These are phyloP conservation scores for Sphagnum contortum DNA, from an alignment of 225 moss, liverwort and hornwort genomes.

Conservation along the genomic window DNA sequence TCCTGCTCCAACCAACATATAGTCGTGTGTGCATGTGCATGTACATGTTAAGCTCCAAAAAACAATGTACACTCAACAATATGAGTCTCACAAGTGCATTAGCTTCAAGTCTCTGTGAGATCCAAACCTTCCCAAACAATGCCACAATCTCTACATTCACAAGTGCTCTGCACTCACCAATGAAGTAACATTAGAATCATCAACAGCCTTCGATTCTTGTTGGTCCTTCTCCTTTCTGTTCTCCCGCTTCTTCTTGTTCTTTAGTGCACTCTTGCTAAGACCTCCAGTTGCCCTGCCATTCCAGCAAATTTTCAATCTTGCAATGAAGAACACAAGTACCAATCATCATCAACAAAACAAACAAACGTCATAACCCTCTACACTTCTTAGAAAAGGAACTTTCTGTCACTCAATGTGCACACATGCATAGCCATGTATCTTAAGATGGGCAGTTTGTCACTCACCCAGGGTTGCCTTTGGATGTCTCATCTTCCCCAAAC, in stretches of 20 bases:
- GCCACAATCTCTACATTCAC: too few species aligned
- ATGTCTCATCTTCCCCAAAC: conserved; percentile 64
- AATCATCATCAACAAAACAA: too few species aligned
- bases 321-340: neutral
- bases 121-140: too few species aligned
- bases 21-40: too few species aligned
- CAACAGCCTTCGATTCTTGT: conserved; percentile 8
- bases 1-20: neutral
- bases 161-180: conserved; percentile 3
- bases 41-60: neutral
- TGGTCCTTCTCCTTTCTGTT: conserved; percentile 52
- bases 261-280: conserved; percentile 80
- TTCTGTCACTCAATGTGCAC: too few species aligned
- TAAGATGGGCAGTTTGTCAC: too few species aligned
- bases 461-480: conserved; percentile 16
- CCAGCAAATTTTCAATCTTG: neutral
- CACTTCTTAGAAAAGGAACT: too few species aligned
- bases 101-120: too few species aligned
- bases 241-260: conserved; percentile 81
- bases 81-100: neutral
- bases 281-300: conserved; percentile 25
- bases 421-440: too few species aligned
- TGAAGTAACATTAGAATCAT: conserved; percentile 5
- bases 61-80: neutral
- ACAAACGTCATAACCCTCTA: too few species aligned